These are phyloP conservation scores for Colletotrichum kahawae DNA, from an alignment of 2,329 filamentous ascomycete species.

Conservation along the genomic window DNA sequence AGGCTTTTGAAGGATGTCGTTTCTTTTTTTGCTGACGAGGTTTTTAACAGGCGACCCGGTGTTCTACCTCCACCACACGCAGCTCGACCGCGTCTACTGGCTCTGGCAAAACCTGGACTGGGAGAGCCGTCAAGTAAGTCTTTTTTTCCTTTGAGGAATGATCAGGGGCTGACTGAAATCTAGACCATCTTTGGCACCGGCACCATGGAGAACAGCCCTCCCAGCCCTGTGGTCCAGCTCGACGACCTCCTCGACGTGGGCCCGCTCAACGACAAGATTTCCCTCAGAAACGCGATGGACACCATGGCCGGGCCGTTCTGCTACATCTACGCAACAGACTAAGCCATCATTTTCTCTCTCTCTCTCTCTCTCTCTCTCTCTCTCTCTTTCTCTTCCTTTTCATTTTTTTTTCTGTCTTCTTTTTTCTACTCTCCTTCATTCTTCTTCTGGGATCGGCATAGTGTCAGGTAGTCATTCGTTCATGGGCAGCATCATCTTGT, in stretches of 20 bases:
- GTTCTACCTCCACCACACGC: slow-evolving; percentile 50
- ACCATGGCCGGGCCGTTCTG: slow-evolving; percentile 47
- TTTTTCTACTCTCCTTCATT: background rate
- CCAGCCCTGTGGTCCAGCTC: slow-evolving; percentile 44
- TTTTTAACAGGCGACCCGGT: slow-evolving; percentile 36
- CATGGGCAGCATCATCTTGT: background rate
- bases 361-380: background rate
- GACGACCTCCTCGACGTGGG: slow-evolving; percentile 38
- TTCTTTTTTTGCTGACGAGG: background rate
- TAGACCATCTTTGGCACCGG: slow-evolving; percentile 42
- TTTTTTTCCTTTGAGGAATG: background rate
- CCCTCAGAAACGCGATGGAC: slow-evolving; percentile 39
- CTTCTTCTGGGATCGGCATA: background rate
- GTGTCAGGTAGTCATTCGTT: background rate
- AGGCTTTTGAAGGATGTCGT: background rate
- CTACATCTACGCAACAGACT: slow-evolving; percentile 40
- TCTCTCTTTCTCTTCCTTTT: no score
- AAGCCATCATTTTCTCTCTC: background rate
- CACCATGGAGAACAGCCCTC: slow-evolving; percentile 43
- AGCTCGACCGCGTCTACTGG: slow-evolving; percentile 51
- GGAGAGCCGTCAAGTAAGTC: slow-evolving; percentile 34
- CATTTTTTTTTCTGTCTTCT: fast-evolving
- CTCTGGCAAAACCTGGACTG: slow-evolving; percentile 51
- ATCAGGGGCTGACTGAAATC: background rate
- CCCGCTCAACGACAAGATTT: slow-evolving; percentile 35